These are phyloP conservation scores for Aspergillus latus DNA, from an alignment of 2,329 filamentous ascomycete genomes.

Conservation along the genomic window DNA sequence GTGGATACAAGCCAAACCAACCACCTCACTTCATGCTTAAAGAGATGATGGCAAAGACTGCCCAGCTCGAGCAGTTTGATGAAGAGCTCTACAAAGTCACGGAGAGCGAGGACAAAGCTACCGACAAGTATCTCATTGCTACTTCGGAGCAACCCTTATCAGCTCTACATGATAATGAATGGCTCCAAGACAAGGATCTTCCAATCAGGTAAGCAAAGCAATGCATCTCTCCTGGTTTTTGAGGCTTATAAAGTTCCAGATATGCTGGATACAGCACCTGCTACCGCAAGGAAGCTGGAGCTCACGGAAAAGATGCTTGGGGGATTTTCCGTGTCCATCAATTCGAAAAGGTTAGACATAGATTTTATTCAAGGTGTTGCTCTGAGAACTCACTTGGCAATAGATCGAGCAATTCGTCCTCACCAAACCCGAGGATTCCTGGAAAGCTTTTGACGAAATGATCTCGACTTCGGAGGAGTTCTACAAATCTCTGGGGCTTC, in stretches of 20 bases:
- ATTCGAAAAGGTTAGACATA: conserved; percentile 73
- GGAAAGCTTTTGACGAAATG: conserved; percentile 93
- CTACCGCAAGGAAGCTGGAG: conserved; percentile 92
- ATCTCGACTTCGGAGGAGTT: conserved; percentile 89
- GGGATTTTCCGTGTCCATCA: conserved; percentile 98
- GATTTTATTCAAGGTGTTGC: background rate
- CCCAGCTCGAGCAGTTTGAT: conserved; percentile 94
- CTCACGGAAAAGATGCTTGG: conserved; percentile 92
- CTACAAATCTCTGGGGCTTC: conserved; percentile 83
- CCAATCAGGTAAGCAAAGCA: conserved; percentile 69
- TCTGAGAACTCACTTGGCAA: conserved; percentile 14
- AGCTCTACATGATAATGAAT: conserved; percentile 88
- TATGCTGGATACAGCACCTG: conserved; percentile 91
- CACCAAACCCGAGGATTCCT: conserved; percentile 84
- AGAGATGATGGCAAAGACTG: conserved; percentile 96
- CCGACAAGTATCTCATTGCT: conserved; percentile 80
- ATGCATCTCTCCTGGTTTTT: background rate
- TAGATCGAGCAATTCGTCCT: conserved; percentile 75
- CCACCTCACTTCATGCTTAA: conserved; percentile 93
- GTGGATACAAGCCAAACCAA: conserved; percentile 79
- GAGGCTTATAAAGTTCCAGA: conserved; percentile 30
- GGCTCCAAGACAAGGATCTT: conserved; percentile 79
- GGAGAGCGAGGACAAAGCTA: conserved; percentile 77
- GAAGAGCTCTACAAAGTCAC: conserved; percentile 96
- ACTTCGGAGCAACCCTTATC: conserved; percentile 95